Conservation (phyloP, 2,329 filamentous ascomycete species). For the Zymoseptoria passerinii region DNA sequence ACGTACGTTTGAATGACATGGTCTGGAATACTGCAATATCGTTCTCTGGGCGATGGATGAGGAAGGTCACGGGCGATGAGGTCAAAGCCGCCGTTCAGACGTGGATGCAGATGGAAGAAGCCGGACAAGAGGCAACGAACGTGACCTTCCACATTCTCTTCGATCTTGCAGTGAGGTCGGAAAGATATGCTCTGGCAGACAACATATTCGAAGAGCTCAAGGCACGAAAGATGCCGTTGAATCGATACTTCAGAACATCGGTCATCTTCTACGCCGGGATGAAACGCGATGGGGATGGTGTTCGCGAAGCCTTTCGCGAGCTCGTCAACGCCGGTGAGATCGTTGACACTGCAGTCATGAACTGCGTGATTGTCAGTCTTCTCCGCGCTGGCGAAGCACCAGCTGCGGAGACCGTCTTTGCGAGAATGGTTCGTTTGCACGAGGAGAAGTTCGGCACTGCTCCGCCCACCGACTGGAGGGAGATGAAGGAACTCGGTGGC, state of each 20-base stretch:
- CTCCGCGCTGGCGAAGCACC: constrained; percentile 66
- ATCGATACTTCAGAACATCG: constrained; percentile 73
- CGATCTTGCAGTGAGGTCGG: constrained; percentile 75
- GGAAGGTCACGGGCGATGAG: constrained; percentile 49
- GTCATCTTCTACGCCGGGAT: constrained; percentile 79
- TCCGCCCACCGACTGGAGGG: constrained; percentile 35
- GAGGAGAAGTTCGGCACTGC: constrained; percentile 27
- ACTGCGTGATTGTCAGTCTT: constrained; percentile 74
- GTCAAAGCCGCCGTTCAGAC: constrained; percentile 62
- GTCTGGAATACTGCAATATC: constrained; percentile 83
- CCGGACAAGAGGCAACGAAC: constrained; percentile 55
- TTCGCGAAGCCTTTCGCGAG: constrained; percentile 69
- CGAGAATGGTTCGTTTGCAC: constrained; percentile 66
- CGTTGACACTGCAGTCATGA: constrained; percentile 78
- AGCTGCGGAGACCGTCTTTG: constrained; percentile 72
- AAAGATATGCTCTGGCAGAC: constrained; percentile 75
- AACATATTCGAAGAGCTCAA: constrained; percentile 78
- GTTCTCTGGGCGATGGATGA: constrained; percentile 66
- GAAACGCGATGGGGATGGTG: constrained; percentile 60
- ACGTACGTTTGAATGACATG: constrained; percentile 46
- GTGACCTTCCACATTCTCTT: constrained; percentile 95
- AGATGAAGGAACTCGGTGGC: constrained; percentile 37
- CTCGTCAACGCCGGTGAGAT: constrained; percentile 81
- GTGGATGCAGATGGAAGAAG: constrained; percentile 86
- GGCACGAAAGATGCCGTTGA: constrained; percentile 56